Evolutionary conservation across 345 rosid genomes (phyloP), one percentile per base, ranked within the genome.

Genomic region (Melaleuca quinquenervia): DNA sequence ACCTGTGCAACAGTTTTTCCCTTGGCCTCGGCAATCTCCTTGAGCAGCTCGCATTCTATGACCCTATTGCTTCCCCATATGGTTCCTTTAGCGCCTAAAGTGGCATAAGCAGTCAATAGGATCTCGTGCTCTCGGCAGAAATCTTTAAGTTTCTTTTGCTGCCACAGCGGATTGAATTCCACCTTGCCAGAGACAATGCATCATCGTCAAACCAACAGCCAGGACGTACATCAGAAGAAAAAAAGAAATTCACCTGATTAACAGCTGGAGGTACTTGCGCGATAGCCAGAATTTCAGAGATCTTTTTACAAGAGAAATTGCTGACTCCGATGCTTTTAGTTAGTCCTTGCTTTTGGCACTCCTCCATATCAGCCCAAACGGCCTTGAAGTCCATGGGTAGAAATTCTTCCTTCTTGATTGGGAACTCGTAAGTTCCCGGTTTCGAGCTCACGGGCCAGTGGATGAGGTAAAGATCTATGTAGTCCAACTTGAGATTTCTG

Each of bases 401-500:
- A 52, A 96, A 91, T 50, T 94, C 93, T 82, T 93, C 95, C 82
- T 94, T 90, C 85, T 93, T 93, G 41, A 96, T 90, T 0, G 98
- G 99, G 89, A 91, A 94, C 82, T 91, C 94, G 56, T 88, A 91
- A 52, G 80, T 90, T 50, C 97, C 98, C 0, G 94, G 94, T 62
- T 93, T 95, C 0, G 95, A 85, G 83, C 98, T 95, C 86, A 96
- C 94, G 3, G 98, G 99, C 99, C 98, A 96, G 84, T 96, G 99
- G 27, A 95, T 91, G 75, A 92, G 89, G 48, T 94, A 96, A 12
- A 96, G 93, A 89, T 96, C 98, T 82, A 96, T 83, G 87, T 92
- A 94, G 83, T 94, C 96, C 84, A 96, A 48, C 85, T 92, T 93
- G 51, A 96, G 96, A 84, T 93, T 93, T 83, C 99, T 95, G 88